Evolutionary conservation across 371 early-diverging fungal species (phyloP), one percentile per base, ranked within the genome.

Genomic region (Rhizopus sp.): DNA sequence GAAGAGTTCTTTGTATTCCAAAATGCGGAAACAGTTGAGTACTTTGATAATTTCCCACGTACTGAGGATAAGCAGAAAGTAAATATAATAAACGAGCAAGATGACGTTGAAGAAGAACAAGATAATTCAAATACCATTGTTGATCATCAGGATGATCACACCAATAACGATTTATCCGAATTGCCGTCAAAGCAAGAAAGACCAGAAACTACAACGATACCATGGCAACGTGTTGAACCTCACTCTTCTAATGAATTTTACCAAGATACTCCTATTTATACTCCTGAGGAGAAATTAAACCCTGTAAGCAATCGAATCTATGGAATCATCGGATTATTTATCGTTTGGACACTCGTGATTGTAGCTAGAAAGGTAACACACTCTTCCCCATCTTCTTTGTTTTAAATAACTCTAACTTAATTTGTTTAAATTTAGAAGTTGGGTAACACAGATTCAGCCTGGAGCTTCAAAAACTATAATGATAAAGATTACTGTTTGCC

Each of bases 401-500:
- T 17, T 9, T 34, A 4, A 0, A 39, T 7, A 23, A 37, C 38
- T n/a, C 9, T 23, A 29, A 15, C n/a, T 39, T 6, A 39, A 29
- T 55, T 30, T 37, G 13, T 48, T 37, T 44, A 4, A n/a, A 34
- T 50, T 42, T 8, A 49, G 15, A 5, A 32, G 17, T 32, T 34
- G 35, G 3, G 32, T 45, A 32, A 44, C 23, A 29, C 37, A 30
- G 52, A 50, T 32, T 15, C 35, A 30, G 12, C 46, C 8, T 58
- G 50, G 17, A 38, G 23, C 34, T 48, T 7, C 17, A 44, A 53
- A 15, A 53, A 23, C 2, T 23, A 23, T 23, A 23, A 59, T 13
- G 50, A 64, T 50, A 59, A 55, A 46, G 64, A 64, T 1, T 64
- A 55, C 29, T n/a, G 29, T 37, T 52, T 64, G 17, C 64, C 64